Conservation (phyloP, 768 basidiomycete species). For the Gautieria morchelliformis region DNA sequence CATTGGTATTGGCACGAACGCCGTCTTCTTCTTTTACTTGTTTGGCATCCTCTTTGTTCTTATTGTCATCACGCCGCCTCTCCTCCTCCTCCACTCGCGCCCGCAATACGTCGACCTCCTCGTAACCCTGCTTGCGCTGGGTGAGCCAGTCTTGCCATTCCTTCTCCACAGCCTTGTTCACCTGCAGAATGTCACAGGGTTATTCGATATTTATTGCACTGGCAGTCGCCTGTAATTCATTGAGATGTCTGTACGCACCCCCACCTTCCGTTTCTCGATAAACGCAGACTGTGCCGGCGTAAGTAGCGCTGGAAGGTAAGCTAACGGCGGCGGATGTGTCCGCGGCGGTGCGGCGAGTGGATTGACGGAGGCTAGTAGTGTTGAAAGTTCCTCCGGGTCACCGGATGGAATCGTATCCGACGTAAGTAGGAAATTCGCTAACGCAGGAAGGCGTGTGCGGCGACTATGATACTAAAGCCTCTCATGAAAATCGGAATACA, state of each 20-base stretch:
- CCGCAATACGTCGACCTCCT: conserved; percentile 53
- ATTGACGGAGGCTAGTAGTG: conserved; percentile 19
- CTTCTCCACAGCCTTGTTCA: conserved; percentile 49
- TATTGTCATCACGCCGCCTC: conserved; percentile 27
- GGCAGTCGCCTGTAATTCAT: not conserved
- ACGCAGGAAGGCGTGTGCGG: conserved; percentile 55
- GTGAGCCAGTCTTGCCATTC: conserved; percentile 59
- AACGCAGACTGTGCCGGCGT: conserved; percentile 64
- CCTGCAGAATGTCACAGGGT: conserved; percentile 27
- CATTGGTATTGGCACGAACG: not conserved
- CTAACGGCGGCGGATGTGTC: conserved; percentile 66
- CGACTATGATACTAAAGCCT: conserved; percentile 60
- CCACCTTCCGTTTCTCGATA: conserved; percentile 47
- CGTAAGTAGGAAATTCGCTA: conserved; percentile 69
- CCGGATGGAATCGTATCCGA: conserved; percentile 51
- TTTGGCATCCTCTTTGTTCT: conserved; percentile 15
- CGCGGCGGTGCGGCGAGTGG: conserved; percentile 42
- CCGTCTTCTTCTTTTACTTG: not conserved
- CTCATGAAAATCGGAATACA: conserved; percentile 2
- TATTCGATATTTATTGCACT: conserved; percentile 3
- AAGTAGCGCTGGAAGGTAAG: conserved; percentile 65
- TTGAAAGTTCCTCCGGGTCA: conserved; percentile 10
- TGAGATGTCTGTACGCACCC: conserved; percentile 32
- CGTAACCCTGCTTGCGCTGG: conserved; percentile 49
- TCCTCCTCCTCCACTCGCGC: conserved; percentile 62